Evolutionary conservation across 2,329 filamentous ascomycete species (phyloP).

Genomic region (Aspergillus sp.): DNA sequence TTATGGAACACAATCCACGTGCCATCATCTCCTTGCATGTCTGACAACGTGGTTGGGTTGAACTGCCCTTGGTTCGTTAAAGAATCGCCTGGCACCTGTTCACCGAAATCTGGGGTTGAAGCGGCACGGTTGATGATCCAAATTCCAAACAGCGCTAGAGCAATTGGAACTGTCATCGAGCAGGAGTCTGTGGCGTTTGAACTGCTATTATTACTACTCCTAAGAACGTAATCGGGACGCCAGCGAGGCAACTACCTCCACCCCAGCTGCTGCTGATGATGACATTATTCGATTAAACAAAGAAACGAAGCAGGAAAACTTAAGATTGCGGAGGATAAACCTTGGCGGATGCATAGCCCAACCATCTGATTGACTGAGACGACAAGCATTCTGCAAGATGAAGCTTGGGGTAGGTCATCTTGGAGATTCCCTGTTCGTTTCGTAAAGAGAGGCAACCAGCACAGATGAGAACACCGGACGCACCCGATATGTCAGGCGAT

Average conservation of each 20-base stretch:
- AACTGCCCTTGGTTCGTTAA: not conserved
- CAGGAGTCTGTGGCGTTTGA: too few species aligned
- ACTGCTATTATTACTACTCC: too few species aligned
- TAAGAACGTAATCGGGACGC: too few species aligned
- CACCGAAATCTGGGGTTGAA: slow-evolving; percentile 3
- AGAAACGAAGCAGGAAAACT: not conserved
- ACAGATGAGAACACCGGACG: too few species aligned
- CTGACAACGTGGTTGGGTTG: slow-evolving; percentile 1
- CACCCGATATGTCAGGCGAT: not conserved
- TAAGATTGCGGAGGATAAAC: slow-evolving; percentile 9
- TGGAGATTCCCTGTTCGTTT: slow-evolving; percentile 8
- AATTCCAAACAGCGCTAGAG: too few species aligned
- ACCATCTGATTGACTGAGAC: slow-evolving; percentile 8
- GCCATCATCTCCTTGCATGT: not conserved
- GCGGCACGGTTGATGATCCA: not conserved
- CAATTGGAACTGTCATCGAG: too few species aligned
- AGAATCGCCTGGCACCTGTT: not conserved
- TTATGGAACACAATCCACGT: not conserved
- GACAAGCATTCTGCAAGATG: slow-evolving; percentile 21
- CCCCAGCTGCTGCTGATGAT: too few species aligned
- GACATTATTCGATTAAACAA: not conserved
- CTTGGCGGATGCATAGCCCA: slow-evolving; percentile 13
- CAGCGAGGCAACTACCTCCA: not conserved
- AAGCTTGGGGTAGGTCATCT: slow-evolving; percentile 14
- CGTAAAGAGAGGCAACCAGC: not conserved